These are phyloP conservation scores for Porcisia hertigi DNA, from an alignment of 208 protist genomes.

Conservation along the genomic window DNA sequence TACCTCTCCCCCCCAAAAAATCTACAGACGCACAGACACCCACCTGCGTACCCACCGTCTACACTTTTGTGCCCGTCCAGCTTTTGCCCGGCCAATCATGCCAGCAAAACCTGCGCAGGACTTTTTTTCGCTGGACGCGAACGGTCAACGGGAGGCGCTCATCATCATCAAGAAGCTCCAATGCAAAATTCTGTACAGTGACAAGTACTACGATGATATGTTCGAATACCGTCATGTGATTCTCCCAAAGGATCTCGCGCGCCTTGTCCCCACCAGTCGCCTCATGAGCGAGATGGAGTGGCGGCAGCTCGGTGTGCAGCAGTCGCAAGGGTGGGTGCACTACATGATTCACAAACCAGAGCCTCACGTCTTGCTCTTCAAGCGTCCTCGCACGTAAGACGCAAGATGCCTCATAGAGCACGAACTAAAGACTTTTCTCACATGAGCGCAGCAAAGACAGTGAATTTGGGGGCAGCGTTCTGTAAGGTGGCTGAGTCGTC, in stretches of 20 bases:
- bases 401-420: not conserved
- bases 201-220: slow-evolving; percentile 96
- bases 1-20: too few species aligned
- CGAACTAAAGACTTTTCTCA: too few species aligned
- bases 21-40: not conserved
- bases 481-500: too few species aligned
- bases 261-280: slow-evolving; percentile 87
- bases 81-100: slow-evolving; percentile 15
- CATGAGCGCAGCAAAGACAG: too few species aligned
- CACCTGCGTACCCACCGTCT: not conserved
- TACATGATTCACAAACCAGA: slow-evolving; percentile 98
- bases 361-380: slow-evolving; percentile 97
- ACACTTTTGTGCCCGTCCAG: not conserved
- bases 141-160: slow-evolving; percentile 64
- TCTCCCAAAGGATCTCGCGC: slow-evolving; percentile 95
- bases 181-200: slow-evolving; percentile 94
- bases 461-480: too few species aligned
- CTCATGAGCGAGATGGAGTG: slow-evolving; percentile 97
- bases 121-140: slow-evolving; percentile 84
- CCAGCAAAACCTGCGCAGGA: slow-evolving; percentile 49
- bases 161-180: slow-evolving; percentile 84
- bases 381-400: slow-evolving; percentile 70
- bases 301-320: slow-evolving; percentile 97
- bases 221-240: slow-evolving; percentile 99
- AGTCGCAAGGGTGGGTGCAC: slow-evolving; percentile 97